phyloP scores from a whole-genome alignment of 768 basidiomycete genomes.

The Phlebiopsis gigantea region DNA sequence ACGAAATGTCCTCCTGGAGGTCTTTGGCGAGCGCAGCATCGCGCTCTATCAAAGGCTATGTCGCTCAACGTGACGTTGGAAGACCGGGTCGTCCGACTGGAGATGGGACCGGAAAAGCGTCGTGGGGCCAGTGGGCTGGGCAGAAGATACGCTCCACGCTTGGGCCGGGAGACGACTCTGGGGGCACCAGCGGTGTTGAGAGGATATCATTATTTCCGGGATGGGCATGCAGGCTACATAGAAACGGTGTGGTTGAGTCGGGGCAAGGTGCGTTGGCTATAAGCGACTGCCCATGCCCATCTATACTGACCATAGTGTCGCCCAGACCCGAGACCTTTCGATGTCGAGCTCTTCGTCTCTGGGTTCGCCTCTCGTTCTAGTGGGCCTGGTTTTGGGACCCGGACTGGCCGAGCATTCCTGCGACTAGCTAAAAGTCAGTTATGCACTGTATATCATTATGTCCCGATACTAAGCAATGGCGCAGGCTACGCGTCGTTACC shows the following conservation, averaged over 20 bases:
- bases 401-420: constrained; percentile 74
- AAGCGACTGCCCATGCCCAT: too few relatives aligned
- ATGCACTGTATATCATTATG: background rate
- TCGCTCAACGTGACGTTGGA: constrained; percentile 39
- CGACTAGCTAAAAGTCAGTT: constrained; percentile 67
- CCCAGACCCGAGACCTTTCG: constrained; percentile 46
- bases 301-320: background rate
- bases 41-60: constrained; percentile 44
- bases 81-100: constrained; percentile 21
- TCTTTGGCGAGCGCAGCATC: constrained; percentile 28
- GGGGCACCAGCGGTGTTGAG: constrained; percentile 30
- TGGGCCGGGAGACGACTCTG: constrained; percentile 9
- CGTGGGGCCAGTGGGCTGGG: constrained; percentile 62
- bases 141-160: constrained; percentile 33
- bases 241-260: background rate
- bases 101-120: constrained; percentile 28
- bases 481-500: constrained; percentile 73
- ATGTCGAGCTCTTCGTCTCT: constrained; percentile 68
- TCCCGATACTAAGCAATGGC: constrained; percentile 4
- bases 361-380: constrained; percentile 67
- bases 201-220: constrained; percentile 68
- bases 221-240: constrained; percentile 54
- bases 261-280: background rate
- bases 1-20: constrained; percentile 29
- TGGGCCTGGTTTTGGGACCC: constrained; percentile 54